Evolutionary conservation across 805 yeast species (phyloP).

Genomic region (Suhomyces canberraensis): DNA sequence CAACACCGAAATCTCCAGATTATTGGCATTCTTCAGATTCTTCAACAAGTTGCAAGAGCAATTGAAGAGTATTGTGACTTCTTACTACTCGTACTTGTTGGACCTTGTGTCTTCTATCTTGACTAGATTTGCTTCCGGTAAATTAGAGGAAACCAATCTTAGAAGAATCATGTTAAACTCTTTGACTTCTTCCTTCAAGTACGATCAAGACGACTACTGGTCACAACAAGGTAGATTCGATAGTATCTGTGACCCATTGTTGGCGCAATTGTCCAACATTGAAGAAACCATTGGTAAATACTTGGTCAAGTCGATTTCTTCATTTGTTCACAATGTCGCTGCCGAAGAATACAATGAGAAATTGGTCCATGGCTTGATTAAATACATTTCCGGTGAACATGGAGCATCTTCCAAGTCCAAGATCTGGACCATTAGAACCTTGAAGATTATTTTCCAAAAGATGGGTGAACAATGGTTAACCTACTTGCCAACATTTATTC

Average conservation of each 20-base stretch:
- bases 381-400: conserved; percentile 34
- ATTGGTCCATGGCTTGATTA: conserved; percentile 43
- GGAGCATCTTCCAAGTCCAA: conserved; percentile 62
- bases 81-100: conserved; percentile 79
- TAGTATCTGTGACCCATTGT: conserved; percentile 56
- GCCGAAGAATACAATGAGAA: conserved; percentile 70
- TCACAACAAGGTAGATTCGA: conserved; percentile 82
- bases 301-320: conserved; percentile 73
- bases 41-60: conserved; percentile 80
- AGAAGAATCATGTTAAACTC: conserved; percentile 74
- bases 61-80: conserved; percentile 81
- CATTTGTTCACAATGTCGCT: conserved; percentile 66
- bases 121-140: conserved; percentile 43
- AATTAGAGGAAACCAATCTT: conserved; percentile 46
- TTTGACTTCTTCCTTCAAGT: conserved; percentile 75
- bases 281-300: conserved; percentile 77
- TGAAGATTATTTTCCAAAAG: conserved; percentile 80
- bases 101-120: conserved; percentile 67
- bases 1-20: conserved; percentile 53
- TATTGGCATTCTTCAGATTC: conserved; percentile 77
- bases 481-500: conserved; percentile 89
- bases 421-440: conserved; percentile 76
- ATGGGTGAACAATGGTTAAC: conserved; percentile 94
- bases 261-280: conserved; percentile 62
- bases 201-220: conserved; percentile 96